Conservation (phyloP, 257 asterid species). For the Plantago major region DNA sequence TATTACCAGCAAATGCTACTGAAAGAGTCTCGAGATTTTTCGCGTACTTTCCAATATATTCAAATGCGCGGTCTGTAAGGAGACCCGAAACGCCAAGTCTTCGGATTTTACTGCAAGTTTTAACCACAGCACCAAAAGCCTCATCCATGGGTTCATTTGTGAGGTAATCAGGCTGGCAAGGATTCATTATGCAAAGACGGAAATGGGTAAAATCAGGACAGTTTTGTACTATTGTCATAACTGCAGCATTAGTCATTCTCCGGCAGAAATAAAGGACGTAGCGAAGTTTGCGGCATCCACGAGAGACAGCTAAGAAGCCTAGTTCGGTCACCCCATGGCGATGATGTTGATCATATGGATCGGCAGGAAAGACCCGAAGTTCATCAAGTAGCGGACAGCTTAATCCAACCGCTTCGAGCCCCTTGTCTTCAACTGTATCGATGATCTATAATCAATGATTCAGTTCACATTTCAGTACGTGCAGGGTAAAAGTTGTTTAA, state of each 20-base stretch:
- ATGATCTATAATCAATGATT: constrained; percentile 42
- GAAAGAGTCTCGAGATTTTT: constrained; percentile 79
- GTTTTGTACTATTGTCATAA: constrained; percentile 54
- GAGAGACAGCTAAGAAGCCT: constrained; percentile 79
- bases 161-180: constrained; percentile 60
- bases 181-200: constrained; percentile 89
- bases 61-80: constrained; percentile 69
- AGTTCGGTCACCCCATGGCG: constrained; percentile 65
- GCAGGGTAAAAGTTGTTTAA: background rate
- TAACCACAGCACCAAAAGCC: constrained; percentile 83
- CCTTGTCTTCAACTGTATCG: constrained; percentile 78
- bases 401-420: constrained; percentile 70
- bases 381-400: constrained; percentile 83
- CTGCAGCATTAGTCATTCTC: constrained; percentile 90
- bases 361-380: constrained; percentile 71
- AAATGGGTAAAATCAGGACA: constrained; percentile 90
- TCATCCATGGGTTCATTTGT: constrained; percentile 83
- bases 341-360: constrained; percentile 51
- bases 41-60: constrained; percentile 72
- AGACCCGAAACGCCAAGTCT: constrained; percentile 80
- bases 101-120: constrained; percentile 63
- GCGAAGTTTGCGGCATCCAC: constrained; percentile 70
- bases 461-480: background rate
- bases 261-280: constrained; percentile 82
- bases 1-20: constrained; percentile 85